Evolutionary conservation across 176 grass and related monocot genomes (phyloP).

Genomic region (Puccinellia tenuiflora): DNA sequence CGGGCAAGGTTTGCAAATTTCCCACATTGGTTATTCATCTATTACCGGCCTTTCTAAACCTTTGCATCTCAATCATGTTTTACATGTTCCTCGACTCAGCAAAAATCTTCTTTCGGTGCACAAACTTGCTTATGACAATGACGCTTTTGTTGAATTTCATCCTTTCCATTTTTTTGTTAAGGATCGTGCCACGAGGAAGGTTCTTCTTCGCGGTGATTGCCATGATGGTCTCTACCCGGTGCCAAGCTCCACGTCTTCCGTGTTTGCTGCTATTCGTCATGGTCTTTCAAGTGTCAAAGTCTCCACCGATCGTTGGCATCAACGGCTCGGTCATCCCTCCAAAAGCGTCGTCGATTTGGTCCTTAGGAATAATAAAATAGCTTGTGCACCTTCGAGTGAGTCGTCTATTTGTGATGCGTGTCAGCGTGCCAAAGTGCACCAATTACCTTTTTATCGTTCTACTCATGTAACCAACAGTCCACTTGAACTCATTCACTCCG

Average conservation of each 20-base stretch:
- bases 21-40: not conserved
- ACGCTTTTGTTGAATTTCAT: not conserved
- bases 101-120: not conserved
- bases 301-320: not conserved
- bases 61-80: not conserved
- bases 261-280: not conserved
- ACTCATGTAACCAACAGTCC: too few species aligned
- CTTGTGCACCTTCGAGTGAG: too few species aligned
- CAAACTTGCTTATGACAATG: not conserved
- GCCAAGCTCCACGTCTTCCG: not conserved
- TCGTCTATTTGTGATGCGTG: too few species aligned
- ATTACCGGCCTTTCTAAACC: not conserved
- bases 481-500: too few species aligned
- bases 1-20: not conserved
- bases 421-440: too few species aligned
- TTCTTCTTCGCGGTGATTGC: not conserved
- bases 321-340: not conserved
- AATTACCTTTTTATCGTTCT: too few species aligned
- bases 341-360: too few species aligned
- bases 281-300: not conserved
- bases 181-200: not conserved
- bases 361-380: too few species aligned
- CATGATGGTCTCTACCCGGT: not conserved
- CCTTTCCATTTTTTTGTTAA: not conserved
- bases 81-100: not conserved